Evolutionary conservation across 257 asterid species (phyloP).

Genomic region (Solanum peruvianum): DNA sequence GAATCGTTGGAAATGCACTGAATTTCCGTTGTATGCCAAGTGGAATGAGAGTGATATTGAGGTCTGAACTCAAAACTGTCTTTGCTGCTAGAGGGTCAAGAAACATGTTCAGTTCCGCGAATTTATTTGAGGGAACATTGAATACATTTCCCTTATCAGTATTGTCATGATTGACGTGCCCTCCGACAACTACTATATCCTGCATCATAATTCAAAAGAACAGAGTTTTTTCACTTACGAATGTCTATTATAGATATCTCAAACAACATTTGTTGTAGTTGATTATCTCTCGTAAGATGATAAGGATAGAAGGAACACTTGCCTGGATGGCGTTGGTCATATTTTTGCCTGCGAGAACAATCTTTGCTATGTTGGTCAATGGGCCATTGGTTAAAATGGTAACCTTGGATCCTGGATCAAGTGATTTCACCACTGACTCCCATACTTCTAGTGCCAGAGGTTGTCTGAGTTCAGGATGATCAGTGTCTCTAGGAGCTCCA

Average conservation of each 20-base stretch:
- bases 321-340: conserved; percentile 45
- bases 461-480: conserved; percentile 69
- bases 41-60: conserved; percentile 63
- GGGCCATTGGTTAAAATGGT: conserved; percentile 80
- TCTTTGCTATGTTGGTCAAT: conserved; percentile 62
- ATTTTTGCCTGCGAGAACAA: conserved; percentile 37
- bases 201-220: conserved; percentile 12
- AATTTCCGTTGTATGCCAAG: conserved; percentile 45
- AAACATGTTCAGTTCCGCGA: conserved; percentile 71
- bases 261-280: not conserved
- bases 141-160: conserved; percentile 51
- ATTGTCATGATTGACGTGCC: conserved; percentile 25
- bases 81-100: conserved; percentile 80
- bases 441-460: conserved; percentile 65
- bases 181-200: conserved; percentile 71
- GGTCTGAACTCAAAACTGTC: conserved; percentile 33
- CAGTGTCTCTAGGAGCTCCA: conserved; percentile 82
- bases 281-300: not conserved
- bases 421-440: conserved; percentile 45
- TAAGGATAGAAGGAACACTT: not conserved
- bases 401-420: conserved; percentile 42
- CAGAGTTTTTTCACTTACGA: not conserved
- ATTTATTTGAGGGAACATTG: conserved; percentile 42
- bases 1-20: conserved; percentile 10
- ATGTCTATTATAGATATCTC: not conserved